Conservation (phyloP, 2,329 filamentous ascomycete species). For the Chlorencoelia australis region DNA sequence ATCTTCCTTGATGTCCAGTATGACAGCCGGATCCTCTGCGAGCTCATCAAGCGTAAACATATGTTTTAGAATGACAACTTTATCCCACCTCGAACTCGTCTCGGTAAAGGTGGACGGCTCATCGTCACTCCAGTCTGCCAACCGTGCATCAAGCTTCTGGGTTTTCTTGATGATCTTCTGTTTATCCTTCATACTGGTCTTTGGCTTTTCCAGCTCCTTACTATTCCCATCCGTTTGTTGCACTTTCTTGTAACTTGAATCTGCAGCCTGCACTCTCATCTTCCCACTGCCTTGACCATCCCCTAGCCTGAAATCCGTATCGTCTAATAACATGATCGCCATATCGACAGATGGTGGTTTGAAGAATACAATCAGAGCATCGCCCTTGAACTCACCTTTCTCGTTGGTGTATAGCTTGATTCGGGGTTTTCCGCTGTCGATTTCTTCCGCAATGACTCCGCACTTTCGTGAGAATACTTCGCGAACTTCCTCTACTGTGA, state of each 20-base stretch:
- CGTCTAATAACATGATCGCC: slow-evolving; percentile 72
- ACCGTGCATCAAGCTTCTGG: slow-evolving; percentile 81
- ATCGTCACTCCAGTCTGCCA: slow-evolving; percentile 94
- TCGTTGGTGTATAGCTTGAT: slow-evolving; percentile 89
- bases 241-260: slow-evolving; percentile 84
- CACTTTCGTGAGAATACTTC: slow-evolving; percentile 75
- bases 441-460: slow-evolving; percentile 88
- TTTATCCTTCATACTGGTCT: slow-evolving; percentile 56
- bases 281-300: slow-evolving; percentile 40
- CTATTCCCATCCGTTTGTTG: slow-evolving; percentile 46
- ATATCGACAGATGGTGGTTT: slow-evolving; percentile 85
- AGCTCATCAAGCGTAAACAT: slow-evolving; percentile 88
- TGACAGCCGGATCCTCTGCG: slow-evolving; percentile 70
- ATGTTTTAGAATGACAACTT: slow-evolving; percentile 77
- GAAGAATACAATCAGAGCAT: slow-evolving; percentile 90
- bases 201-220: slow-evolving; percentile 38
- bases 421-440: slow-evolving; percentile 75
- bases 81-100: slow-evolving; percentile 55
- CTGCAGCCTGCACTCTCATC: slow-evolving; percentile 76
- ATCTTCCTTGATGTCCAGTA: slow-evolving; percentile 90
- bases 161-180: slow-evolving; percentile 87
- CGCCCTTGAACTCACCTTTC: slow-evolving; percentile 79
- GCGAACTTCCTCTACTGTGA: slow-evolving; percentile 68
- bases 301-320: slow-evolving; percentile 66
- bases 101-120: slow-evolving; percentile 53